Conservation (phyloP, 257 asterid species). For the Thymus mandschuricus region DNA sequence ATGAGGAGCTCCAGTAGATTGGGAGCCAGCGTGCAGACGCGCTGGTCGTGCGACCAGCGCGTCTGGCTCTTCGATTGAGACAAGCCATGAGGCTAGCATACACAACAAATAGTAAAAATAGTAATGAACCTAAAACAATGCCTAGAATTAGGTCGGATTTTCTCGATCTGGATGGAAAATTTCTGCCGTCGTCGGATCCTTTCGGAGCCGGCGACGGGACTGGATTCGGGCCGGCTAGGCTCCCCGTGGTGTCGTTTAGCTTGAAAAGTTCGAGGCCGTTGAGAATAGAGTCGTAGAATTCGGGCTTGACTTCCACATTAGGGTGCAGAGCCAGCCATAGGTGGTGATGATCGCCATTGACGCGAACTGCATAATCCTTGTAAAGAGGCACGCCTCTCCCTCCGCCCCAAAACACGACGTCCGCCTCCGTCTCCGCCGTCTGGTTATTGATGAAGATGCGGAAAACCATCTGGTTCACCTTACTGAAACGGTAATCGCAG, state of each 20-base stretch:
- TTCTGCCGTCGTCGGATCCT: slow-evolving; percentile 1
- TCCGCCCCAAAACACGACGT: slow-evolving; percentile 55
- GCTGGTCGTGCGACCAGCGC: not conserved
- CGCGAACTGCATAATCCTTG: slow-evolving; percentile 56
- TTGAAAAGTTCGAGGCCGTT: slow-evolving; percentile 83
- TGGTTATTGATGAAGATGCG: slow-evolving; percentile 51
- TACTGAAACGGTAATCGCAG: slow-evolving; percentile 55
- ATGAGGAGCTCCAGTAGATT: slow-evolving; percentile 42
- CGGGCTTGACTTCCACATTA: slow-evolving; percentile 42
- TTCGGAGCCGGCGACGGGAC: slow-evolving; percentile 24
- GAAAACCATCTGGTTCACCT: slow-evolving; percentile 69
- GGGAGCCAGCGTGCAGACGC: slow-evolving; percentile 51
- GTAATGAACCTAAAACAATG: slow-evolving; percentile 38
- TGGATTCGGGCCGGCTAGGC: slow-evolving; percentile 72
- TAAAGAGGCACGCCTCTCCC: slow-evolving; percentile 52
- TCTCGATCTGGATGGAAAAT: slow-evolving; percentile 28
- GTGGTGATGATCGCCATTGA: slow-evolving; percentile 33
- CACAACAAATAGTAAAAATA: slow-evolving; percentile 35
- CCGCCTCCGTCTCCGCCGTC: slow-evolving; percentile 59
- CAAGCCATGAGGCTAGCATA: slow-evolving; percentile 37
- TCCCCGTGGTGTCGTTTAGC: slow-evolving; percentile 53
- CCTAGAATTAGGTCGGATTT: slow-evolving; percentile 34
- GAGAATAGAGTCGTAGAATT: slow-evolving; percentile 56
- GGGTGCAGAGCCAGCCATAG: slow-evolving; percentile 73
- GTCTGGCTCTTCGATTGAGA: slow-evolving; percentile 17